phyloP scores from a whole-genome alignment of 306 rosid genomes.

The Canavalia gladiata region DNA sequence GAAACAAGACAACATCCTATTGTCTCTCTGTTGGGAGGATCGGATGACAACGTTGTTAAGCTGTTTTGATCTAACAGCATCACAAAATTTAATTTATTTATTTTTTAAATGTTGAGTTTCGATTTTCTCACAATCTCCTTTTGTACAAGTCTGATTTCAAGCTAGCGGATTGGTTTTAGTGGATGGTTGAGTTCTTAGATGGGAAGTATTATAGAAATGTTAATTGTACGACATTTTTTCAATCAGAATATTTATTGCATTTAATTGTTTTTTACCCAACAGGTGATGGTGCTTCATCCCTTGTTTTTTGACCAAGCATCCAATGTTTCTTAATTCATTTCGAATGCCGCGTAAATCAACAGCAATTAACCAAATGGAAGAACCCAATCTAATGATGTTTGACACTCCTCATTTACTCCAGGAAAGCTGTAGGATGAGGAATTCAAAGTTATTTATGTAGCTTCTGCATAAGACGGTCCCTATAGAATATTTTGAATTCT shows the following conservation, averaged over 20 bases:
- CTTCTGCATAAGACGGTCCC: not conserved
- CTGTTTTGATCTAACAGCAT: constrained; percentile 50
- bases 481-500: not conserved
- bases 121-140: constrained; percentile 50
- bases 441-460: not conserved
- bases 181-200: constrained; percentile 45
- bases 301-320: not conserved
- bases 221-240: constrained; percentile 60
- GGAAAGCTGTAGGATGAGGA: not conserved
- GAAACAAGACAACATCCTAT: not conserved
- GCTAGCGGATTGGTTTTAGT: constrained; percentile 47
- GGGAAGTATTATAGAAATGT: constrained; percentile 46
- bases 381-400: not conserved
- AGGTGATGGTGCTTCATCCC: constrained; percentile 24
- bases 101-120: constrained; percentile 38
- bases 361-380: constrained; percentile 19
- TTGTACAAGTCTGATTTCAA: constrained; percentile 53
- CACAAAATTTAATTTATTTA: constrained; percentile 45
- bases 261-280: constrained; percentile 23
- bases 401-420: not conserved
- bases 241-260: constrained; percentile 45
- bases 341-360: constrained; percentile 41
- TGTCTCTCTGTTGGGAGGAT: constrained; percentile 17
- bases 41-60: constrained; percentile 30
- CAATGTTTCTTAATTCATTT: not conserved